Evolutionary conservation across 352 stramenopile species (phyloP), one percentile per base, ranked within the genome.

Genomic region (Phytophthora sp.): DNA sequence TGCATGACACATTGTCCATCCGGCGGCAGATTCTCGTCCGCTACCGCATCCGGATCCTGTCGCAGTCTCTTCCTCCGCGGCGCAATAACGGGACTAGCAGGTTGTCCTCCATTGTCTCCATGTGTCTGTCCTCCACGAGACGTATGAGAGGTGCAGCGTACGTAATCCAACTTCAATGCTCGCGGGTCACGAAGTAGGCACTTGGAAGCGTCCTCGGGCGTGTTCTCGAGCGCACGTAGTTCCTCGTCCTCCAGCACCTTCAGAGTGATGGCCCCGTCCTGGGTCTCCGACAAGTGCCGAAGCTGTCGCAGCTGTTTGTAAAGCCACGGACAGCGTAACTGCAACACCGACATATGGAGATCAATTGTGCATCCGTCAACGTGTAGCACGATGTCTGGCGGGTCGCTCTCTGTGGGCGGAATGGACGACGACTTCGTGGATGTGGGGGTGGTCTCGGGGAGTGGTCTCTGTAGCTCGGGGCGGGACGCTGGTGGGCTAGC

Each of bases 311-410:
- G 35, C 21, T 81, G 63, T 12, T 66, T 66, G 27, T 82, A 76
- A 0, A 92, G 46, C 21, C 64, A 63, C n/a, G 45, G 66, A 60
- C 82, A 77, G 44, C 75, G 70, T 2, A 45, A 33, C 26, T 77
- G 60, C 13, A 90, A 29, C 26, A 82, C 57, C 1, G 39, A 54
- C 4, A 69, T 35, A 53, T 89, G 76, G 7, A 90, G 16, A 15
- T 61, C 61, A 35, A 93, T 77, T 18, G 79, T 74, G 60, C 84
- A 93, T 24, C 58, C 62, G 23, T 81, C 66, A 0, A 80, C 68
- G 51, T 90, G 80, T 15, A 93, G 51, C 33, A 84, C 49, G 7
- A 84, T 54, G 57, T 92, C 80, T 2, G 69, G 53, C 26, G 59
- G 61, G 13, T 60, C 31, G 8, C n/a, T 57, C 54, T 69, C 61